These are phyloP conservation scores for Thalassia testudinum DNA, from an alignment of 116 monocot genomes.

Conservation along the genomic window DNA sequence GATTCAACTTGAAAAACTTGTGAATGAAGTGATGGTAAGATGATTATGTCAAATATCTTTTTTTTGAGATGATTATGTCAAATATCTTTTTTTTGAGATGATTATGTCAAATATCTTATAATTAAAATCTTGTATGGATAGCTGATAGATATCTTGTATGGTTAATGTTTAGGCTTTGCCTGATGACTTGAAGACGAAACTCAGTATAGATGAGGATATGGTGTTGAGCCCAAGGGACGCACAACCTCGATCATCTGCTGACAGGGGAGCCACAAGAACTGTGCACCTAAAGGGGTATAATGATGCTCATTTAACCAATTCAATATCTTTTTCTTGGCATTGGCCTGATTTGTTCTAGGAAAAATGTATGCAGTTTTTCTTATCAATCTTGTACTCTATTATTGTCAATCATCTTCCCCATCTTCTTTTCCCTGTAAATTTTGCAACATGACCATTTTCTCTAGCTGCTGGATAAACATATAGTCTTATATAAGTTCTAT, in stretches of 20 bases:
- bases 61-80: too few species aligned
- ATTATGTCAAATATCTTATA: neutral
- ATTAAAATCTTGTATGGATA: neutral
- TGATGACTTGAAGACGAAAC: slow-evolving; percentile 90
- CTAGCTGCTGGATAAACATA: too few species aligned
- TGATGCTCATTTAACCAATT: too few species aligned
- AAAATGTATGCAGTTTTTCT: too few species aligned
- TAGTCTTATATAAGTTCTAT: too few species aligned
- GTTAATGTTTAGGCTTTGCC: slow-evolving; percentile 61
- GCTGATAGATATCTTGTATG: slow-evolving; percentile 1
- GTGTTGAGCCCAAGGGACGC: slow-evolving; percentile 85
- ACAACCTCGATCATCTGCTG: slow-evolving; percentile 83
- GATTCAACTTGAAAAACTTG: slow-evolving; percentile 97
- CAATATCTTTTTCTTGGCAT: neutral
- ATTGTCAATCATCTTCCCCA: too few species aligned
- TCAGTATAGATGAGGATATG: slow-evolving; percentile 93
- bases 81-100: too few species aligned
- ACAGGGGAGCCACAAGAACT: slow-evolving; percentile 60
- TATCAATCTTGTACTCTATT: too few species aligned
- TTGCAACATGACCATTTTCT: too few species aligned
- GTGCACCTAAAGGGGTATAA: slow-evolving; percentile 50
- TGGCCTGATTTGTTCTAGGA: too few species aligned
- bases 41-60: neutral
- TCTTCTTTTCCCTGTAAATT: too few species aligned
- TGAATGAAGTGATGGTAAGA: slow-evolving; percentile 92